Conservation (phyloP, 495 filamentous ascomycete genomes). For the Tuber microsphaerosporum region DNA sequence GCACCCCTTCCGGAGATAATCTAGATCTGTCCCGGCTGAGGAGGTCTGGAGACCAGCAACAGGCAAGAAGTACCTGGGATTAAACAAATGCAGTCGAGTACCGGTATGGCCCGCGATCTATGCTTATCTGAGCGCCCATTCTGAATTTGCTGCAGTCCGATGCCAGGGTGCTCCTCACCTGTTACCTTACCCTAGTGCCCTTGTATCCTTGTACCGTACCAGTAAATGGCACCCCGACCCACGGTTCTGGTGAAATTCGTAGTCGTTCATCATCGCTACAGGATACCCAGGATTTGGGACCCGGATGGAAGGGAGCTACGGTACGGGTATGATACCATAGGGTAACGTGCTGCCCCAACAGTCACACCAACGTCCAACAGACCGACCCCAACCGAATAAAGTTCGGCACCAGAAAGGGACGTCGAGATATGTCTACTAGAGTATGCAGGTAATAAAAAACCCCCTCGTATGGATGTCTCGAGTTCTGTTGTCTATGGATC, state of each 20-base stretch:
- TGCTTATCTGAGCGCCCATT: not conserved
- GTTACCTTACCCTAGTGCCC: not conserved
- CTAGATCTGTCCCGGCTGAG: not conserved
- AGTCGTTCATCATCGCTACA: not conserved
- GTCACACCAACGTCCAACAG: not conserved
- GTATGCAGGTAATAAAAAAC: too few species aligned
- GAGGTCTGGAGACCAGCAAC: not conserved
- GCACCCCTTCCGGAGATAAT: not conserved
- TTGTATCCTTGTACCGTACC: not conserved
- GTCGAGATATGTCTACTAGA: not conserved
- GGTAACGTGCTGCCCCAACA: not conserved
- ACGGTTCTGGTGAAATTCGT: not conserved
- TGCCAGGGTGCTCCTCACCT: not conserved
- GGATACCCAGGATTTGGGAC: not conserved
- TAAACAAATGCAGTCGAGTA: not conserved
- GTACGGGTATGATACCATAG: not conserved
- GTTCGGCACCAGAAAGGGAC: not conserved
- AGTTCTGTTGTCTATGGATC: too few species aligned
- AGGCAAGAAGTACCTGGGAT: not conserved
- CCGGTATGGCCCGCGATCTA: not conserved
- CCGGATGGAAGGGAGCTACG: not conserved
- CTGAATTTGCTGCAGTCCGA: not conserved
- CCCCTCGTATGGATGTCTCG: too few species aligned
- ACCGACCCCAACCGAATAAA: not conserved
- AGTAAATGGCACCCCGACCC: not conserved